A percentile compares a stretch with the other conserved stretches of the same genome.
Evolutionary conservation across 2,329 filamentous ascomycete genomes (phyloP).

Genomic region (Corinectria fuckeliana): DNA sequence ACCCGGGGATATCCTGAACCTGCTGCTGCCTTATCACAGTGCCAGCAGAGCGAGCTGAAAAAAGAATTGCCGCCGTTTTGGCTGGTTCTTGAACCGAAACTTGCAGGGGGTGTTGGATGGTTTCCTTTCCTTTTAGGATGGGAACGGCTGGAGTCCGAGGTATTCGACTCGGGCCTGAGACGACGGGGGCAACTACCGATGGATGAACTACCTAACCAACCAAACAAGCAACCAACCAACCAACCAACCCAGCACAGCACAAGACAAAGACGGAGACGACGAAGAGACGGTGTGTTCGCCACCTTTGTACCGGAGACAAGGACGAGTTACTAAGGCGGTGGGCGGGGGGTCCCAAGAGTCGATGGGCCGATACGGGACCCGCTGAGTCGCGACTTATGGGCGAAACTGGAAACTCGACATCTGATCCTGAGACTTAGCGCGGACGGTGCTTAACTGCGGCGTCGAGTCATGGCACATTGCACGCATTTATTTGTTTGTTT

Average conservation of each 20-base stretch:
- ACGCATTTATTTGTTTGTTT: conserved; percentile 4
- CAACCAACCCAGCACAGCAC: not conserved
- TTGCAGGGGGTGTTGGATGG: conserved; percentile 16
- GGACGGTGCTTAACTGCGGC: conserved; percentile 8
- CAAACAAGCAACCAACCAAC: not conserved
- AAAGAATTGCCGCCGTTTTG: conserved; percentile 11
- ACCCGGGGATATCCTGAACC: conserved; percentile 6
- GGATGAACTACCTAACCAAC: too few relatives aligned
- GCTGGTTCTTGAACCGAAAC: conserved; percentile 1
- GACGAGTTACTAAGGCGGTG: conserved; percentile 3
- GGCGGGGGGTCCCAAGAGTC: conserved; percentile 8
- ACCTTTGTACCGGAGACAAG: conserved; percentile 1
- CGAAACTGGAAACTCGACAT: conserved; percentile 26
- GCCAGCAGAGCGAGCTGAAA: conserved; percentile 14
- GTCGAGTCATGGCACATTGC: conserved; percentile 27
- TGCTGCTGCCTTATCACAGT: conserved; percentile 10
- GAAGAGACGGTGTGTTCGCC: not conserved
- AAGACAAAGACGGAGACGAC: conserved; percentile 2
- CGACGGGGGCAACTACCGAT: not conserved
- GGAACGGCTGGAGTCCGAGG: not conserved
- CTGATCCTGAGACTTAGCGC: conserved; percentile 23
- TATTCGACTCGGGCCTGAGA: conserved; percentile 8
- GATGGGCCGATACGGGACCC: conserved; percentile 33
- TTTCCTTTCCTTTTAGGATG: conserved; percentile 2
- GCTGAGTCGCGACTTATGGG: conserved; percentile 18